phyloP scores from a whole-genome alignment of 2,329 filamentous ascomycete genomes.

The Madurella mycetomatis region DNA sequence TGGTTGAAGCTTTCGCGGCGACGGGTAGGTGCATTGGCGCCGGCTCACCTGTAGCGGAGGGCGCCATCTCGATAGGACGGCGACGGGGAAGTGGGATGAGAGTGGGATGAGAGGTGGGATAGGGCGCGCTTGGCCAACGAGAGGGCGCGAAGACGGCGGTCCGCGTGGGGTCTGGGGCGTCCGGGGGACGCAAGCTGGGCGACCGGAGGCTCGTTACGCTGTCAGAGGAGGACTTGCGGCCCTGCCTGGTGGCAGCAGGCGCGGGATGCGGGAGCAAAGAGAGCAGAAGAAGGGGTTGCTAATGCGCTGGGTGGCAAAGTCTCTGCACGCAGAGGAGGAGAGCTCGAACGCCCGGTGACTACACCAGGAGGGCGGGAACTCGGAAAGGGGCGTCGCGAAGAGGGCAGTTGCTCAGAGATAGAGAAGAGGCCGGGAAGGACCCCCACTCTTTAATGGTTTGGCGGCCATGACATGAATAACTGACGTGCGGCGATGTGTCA shows the following conservation, averaged over 20 bases:
- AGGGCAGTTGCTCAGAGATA: conserved; percentile 14
- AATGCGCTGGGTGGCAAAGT: conserved; percentile 6
- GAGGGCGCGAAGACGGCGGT: conserved; percentile 16
- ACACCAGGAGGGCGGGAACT: conserved; percentile 1
- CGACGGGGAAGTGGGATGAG: conserved; percentile 34
- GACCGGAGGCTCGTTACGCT: conserved; percentile 8
- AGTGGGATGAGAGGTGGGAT: conserved; percentile 27
- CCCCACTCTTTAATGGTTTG: conserved; percentile 26
- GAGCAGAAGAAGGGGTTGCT: conserved; percentile 1
- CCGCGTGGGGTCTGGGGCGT: conserved; percentile 21
- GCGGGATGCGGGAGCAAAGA: conserved; percentile 15
- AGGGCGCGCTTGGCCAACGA: conserved; percentile 22
- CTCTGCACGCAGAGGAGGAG: conserved; percentile 2
- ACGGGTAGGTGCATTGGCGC: conserved; percentile 42
- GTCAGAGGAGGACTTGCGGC: conserved; percentile 13
- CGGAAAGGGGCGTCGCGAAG: conserved; percentile 9
- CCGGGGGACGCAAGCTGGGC: conserved; percentile 10
- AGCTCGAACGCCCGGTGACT: conserved; percentile 1
- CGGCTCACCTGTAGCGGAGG: conserved; percentile 44
- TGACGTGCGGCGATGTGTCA: conserved; percentile 25
- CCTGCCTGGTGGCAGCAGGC: conserved; percentile 11
- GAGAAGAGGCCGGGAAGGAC: conserved; percentile 17
- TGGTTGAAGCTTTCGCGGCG: conserved; percentile 39
- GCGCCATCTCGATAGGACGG: conserved; percentile 42
- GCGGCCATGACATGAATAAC: conserved; percentile 21